These are phyloP conservation scores for Rhododendron griersonianum DNA, from an alignment of 148 eudicot species.

Conservation along the genomic window DNA sequence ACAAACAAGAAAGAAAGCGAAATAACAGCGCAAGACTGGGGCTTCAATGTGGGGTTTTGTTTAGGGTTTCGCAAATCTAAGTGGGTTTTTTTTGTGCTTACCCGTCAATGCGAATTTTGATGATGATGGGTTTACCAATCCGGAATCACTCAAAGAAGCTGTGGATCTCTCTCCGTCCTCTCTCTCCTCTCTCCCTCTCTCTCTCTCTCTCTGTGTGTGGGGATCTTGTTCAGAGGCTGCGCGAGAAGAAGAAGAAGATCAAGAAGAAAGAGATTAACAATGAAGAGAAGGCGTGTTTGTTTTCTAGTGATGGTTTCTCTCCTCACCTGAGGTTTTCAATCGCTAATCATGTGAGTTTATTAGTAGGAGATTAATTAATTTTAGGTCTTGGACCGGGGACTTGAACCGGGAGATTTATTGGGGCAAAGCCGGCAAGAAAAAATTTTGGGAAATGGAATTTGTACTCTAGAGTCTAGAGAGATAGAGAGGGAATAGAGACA, in stretches of 20 bases:
- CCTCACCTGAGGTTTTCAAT: neutral
- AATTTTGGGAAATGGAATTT: neutral
- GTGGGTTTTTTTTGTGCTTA: neutral
- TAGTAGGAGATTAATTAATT: neutral
- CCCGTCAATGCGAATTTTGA: neutral
- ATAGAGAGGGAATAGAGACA: too few relatives aligned
- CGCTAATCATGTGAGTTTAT: slow-evolving; percentile 1
- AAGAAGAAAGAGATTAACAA: neutral
- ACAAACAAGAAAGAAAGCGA: slow-evolving; percentile 16
- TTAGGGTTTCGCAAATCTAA: neutral
- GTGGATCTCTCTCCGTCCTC: slow-evolving; percentile 5
- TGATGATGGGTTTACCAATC: neutral
- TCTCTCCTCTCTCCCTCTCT: neutral
- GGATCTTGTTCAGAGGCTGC: slow-evolving; percentile 6
- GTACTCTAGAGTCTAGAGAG: too few relatives aligned
- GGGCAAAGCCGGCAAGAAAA: neutral
- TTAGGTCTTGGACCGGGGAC: neutral
- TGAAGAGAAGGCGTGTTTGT: neutral
- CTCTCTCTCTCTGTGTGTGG: neutral
- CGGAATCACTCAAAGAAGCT: neutral
- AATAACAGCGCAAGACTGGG: slow-evolving; percentile 5
- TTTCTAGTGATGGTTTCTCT: neutral
- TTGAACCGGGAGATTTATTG: neutral
- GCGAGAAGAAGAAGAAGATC: slow-evolving; percentile 4
- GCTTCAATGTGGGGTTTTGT: slow-evolving; percentile 10